Evolutionary conservation across 306 rosid species (phyloP), one percentile per base, ranked within the genome.

Genomic region (Rosa rugosa): DNA sequence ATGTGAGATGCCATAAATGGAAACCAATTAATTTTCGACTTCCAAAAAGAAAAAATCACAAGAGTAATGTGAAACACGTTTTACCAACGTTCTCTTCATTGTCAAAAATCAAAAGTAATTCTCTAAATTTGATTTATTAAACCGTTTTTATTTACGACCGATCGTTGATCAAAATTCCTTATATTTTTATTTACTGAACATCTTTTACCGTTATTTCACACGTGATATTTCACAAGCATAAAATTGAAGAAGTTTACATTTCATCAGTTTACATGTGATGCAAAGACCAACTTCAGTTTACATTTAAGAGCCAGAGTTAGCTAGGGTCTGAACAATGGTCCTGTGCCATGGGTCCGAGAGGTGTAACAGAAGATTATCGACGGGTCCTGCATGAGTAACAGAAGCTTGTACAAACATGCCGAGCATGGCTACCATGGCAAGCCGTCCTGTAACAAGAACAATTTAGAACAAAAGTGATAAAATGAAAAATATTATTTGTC

Each of bases 281-380:
- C 54, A 27, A 18, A 54, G 18, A n/a, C 76, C 41, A 16, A 34
- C 42, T 36, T 57, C 45, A 49, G 17, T 62, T 27, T 69, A 34
- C 77, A 25, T 64, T 76, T 74, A 87, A 40, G 93, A 84, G 44
- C 83, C 72, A 63, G 86, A 86, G 84, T 73, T 83, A 5, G 91
- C 86, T 59, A 91, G 85, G 31, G 89, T 93, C 79, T 95, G 99
- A 82, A 95, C 47, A 72, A 95, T 79, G 34, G 97, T 95, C 82
- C 77, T 89, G 86, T 95, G 99, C 95, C 97, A 92, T 69, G 97
- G 99, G 89, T 95, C 83, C 11, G 95, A 89, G 78, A 95, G 94
- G 84, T 95, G 99, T 80, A 87, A 91, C 85, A 90, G 80, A 83
- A 95, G 99, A 84, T 92, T 95, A 49, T 95, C 98, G 69, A 95